phyloP scores from a whole-genome alignment of 2,329 filamentous ascomycete genomes.

The Monosporascus cannonballus region DNA sequence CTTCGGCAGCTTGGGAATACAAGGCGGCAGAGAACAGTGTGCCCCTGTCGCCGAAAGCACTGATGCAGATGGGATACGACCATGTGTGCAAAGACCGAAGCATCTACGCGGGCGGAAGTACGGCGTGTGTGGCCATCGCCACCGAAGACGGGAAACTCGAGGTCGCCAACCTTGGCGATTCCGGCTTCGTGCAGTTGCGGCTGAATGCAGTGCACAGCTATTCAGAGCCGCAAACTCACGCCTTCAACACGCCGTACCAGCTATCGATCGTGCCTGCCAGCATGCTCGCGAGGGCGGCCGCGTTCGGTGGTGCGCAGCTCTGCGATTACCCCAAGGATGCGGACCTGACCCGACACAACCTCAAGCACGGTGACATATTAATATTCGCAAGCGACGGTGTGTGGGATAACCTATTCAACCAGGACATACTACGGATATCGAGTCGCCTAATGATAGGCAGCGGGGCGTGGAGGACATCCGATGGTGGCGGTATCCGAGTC shows the following conservation, averaged over 20 bases:
- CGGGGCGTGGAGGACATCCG: slow-evolving; percentile 67
- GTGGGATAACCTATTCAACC: slow-evolving; percentile 90
- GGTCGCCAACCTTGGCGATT: slow-evolving; percentile 92
- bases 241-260: slow-evolving; percentile 96
- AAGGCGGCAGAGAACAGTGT: slow-evolving; percentile 21
- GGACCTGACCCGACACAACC: slow-evolving; percentile 65
- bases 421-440: slow-evolving; percentile 78
- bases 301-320: slow-evolving; percentile 77
- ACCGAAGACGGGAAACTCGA: slow-evolving; percentile 69
- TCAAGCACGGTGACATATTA: slow-evolving; percentile 90
- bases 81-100: slow-evolving; percentile 66
- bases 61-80: slow-evolving; percentile 83
- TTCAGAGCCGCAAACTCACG: slow-evolving; percentile 86
- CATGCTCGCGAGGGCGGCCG: slow-evolving; percentile 70
- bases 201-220: slow-evolving; percentile 78
- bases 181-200: slow-evolving; percentile 82
- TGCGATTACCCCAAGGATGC: slow-evolving; percentile 82
- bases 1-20: slow-evolving; percentile 61
- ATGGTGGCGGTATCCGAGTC: slow-evolving; percentile 58
- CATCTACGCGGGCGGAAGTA: slow-evolving; percentile 81
- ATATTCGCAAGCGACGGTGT: slow-evolving; percentile 92
- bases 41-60: slow-evolving; percentile 53
- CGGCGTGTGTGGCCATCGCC: slow-evolving; percentile 80
- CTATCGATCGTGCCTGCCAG: slow-evolving; percentile 79
- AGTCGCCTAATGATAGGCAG: slow-evolving; percentile 67